Evolutionary conservation across 108 stramenopile species (phyloP).

Genomic region (Nitzschia sp.): DNA sequence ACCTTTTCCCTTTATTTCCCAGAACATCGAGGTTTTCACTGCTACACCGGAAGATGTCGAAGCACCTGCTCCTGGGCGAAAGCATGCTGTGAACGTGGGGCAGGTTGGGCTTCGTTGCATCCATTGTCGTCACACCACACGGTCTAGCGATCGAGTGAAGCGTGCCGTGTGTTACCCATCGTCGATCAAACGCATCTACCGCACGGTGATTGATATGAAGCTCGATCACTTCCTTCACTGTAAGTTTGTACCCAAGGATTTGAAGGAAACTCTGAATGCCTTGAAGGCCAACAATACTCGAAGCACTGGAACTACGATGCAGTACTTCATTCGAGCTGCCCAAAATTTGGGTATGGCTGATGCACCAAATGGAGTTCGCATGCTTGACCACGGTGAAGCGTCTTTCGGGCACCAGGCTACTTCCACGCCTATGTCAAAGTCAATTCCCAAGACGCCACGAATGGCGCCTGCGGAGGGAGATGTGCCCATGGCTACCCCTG

Average conservation of each 20-base stretch:
- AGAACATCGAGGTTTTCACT: constrained; percentile 85
- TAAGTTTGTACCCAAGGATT: constrained; percentile 69
- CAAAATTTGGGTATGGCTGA: constrained; percentile 81
- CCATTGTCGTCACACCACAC: constrained; percentile 74
- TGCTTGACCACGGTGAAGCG: constrained; percentile 31
- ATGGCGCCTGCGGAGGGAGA: neutral
- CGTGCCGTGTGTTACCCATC: constrained; percentile 90
- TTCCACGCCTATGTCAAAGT: constrained; percentile 7
- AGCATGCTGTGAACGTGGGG: constrained; percentile 79
- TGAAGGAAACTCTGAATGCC: constrained; percentile 71
- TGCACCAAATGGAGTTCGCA: constrained; percentile 62
- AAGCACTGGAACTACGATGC: constrained; percentile 90
- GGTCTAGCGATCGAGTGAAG: constrained; percentile 80
- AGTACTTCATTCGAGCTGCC: constrained; percentile 86
- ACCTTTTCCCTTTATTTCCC: neutral
- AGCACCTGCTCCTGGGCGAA: constrained; percentile 89
- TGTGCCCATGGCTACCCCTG: neutral
- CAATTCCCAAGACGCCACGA: neutral
- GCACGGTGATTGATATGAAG: constrained; percentile 93
- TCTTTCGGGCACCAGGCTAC: neutral
- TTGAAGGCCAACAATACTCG: constrained; percentile 73
- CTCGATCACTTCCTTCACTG: constrained; percentile 86
- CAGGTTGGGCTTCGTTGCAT: constrained; percentile 90
- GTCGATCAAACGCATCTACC: constrained; percentile 83
- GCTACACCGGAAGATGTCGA: constrained; percentile 81